These are phyloP conservation scores for Candida parachauliodes DNA, from an alignment of 805 yeast genomes.

Conservation along the genomic window DNA sequence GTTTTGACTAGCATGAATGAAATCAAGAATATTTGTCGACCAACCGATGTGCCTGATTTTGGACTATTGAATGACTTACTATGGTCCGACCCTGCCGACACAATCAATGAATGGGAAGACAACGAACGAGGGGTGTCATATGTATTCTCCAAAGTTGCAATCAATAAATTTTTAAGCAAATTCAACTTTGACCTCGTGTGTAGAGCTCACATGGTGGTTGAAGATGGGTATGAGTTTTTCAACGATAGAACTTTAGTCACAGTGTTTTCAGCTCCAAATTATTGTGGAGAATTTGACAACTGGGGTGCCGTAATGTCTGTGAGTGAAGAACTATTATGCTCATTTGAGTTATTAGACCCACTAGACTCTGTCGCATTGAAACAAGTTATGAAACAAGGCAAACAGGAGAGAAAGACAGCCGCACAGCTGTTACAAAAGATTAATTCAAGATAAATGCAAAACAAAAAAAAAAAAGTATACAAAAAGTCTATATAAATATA, in stretches of 20 bases:
- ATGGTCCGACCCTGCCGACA: constrained; percentile 86
- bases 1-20: constrained; percentile 71
- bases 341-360: constrained; percentile 91
- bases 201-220: constrained; percentile 88
- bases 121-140: constrained; percentile 82
- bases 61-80: constrained; percentile 73
- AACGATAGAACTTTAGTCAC: constrained; percentile 73
- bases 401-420: constrained; percentile 75
- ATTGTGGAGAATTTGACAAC: constrained; percentile 77
- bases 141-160: constrained; percentile 76
- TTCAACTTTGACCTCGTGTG: constrained; percentile 80
- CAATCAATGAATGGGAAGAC: constrained; percentile 82
- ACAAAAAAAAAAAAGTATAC: not conserved
- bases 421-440: constrained; percentile 12
- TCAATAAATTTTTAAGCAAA: constrained; percentile 68
- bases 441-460: constrained; percentile 1
- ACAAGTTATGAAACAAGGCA: constrained; percentile 92
- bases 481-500: not conserved
- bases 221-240: constrained; percentile 83
- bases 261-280: constrained; percentile 79
- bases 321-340: constrained; percentile 84
- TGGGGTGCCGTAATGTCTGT: constrained; percentile 98
- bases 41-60: constrained; percentile 83
- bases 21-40: constrained; percentile 69
- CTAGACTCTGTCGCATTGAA: constrained; percentile 89